Conservation (phyloP, 345 rosid genomes). For the Salix koriyanagi region DNA sequence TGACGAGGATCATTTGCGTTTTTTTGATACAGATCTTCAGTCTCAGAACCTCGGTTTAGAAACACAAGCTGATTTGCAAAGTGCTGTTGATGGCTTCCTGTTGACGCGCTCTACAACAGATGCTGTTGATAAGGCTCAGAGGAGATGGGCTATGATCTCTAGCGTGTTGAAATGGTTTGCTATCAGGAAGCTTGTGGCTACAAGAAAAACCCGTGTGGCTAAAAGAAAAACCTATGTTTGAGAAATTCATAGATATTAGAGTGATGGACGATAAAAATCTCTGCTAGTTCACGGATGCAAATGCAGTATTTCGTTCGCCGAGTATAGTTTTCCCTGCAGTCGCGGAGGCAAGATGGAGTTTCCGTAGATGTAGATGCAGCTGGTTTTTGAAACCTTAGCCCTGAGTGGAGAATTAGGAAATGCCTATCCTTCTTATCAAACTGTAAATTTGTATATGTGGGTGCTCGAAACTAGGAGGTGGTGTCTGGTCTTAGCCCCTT, state of each 20-base stretch:
- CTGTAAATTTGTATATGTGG: constrained; percentile 21
- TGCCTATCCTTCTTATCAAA: background rate
- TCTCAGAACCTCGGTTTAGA: constrained; percentile 44
- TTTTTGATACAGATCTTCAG: constrained; percentile 40
- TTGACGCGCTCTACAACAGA: constrained; percentile 30
- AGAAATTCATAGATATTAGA: constrained; percentile 34
- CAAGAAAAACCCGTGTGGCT: constrained; percentile 26
- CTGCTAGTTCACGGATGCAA: background rate
- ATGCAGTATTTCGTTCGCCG: constrained; percentile 4
- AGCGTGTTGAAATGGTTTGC: constrained; percentile 80
- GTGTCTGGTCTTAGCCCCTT: constrained; percentile 7
- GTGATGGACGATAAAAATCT: constrained; percentile 1
- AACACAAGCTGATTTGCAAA: constrained; percentile 56
- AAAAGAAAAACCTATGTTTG: constrained; percentile 8
- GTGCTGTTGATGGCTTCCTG: constrained; percentile 54
- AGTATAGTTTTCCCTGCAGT: constrained; percentile 23
- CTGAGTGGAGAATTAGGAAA: background rate
- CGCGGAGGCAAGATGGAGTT: constrained; percentile 11
- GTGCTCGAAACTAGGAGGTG: constrained; percentile 8
- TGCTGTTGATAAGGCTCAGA: constrained; percentile 55
- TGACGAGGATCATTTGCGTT: constrained; percentile 64
- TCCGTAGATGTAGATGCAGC: constrained; percentile 7
- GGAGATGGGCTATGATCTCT: constrained; percentile 82
- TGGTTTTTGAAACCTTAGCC: background rate
- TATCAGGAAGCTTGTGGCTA: constrained; percentile 47